phyloP scores from a whole-genome alignment of 2,329 filamentous ascomycete species.

The Amphichorda felina region DNA sequence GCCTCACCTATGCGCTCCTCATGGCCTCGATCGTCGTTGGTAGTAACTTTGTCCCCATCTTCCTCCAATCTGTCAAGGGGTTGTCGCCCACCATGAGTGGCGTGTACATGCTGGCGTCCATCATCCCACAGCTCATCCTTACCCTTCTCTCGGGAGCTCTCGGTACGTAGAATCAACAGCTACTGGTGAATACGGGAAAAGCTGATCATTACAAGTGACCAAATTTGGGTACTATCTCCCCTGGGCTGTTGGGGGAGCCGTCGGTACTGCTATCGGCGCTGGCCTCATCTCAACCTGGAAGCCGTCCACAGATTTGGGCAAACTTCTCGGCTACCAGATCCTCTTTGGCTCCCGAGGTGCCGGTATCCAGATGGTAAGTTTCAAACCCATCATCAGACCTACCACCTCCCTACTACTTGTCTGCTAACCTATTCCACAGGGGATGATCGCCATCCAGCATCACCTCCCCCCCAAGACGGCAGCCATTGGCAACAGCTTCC shows the following conservation, averaged over 20 bases:
- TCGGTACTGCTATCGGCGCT: conserved; percentile 20
- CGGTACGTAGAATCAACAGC: conserved; percentile 6
- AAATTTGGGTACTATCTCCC: conserved; percentile 9
- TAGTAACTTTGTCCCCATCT: conserved; percentile 32
- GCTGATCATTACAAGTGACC: neutral
- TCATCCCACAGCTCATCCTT: conserved; percentile 9
- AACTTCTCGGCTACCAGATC: conserved; percentile 36
- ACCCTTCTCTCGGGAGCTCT: conserved; percentile 13
- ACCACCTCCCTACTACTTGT: neutral
- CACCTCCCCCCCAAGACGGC: conserved; percentile 1
- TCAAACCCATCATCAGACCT: conserved; percentile 5
- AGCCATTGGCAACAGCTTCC: conserved; percentile 6
- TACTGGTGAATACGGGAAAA: conserved; percentile 1
- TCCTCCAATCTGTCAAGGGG: conserved; percentile 32
- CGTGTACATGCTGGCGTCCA: conserved; percentile 14
- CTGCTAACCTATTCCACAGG: neutral
- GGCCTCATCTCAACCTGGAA: conserved; percentile 26
- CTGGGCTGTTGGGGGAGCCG: conserved; percentile 18
- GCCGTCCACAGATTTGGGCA: conserved; percentile 15
- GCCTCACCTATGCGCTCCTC: conserved; percentile 18
- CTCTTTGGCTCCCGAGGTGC: conserved; percentile 18
- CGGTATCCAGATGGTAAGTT: conserved; percentile 5
- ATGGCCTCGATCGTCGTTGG: conserved; percentile 27
- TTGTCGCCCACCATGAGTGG: conserved; percentile 13
- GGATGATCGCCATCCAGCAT: conserved; percentile 6